phyloP scores from a whole-genome alignment of 2,329 filamentous ascomycete species.

The Hansfordia pulvinata region DNA sequence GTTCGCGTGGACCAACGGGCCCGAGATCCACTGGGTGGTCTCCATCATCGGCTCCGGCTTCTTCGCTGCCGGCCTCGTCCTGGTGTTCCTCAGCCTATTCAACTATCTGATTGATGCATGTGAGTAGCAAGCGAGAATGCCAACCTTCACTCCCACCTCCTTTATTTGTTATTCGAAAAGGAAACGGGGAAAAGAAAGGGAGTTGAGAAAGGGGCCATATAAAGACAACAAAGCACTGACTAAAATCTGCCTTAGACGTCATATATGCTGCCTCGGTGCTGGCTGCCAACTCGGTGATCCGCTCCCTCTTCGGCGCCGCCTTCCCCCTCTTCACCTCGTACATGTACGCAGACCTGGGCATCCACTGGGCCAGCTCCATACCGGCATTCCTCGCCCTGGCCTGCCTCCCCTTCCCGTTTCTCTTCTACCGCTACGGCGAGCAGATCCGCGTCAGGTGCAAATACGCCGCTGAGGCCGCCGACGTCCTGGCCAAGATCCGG shows the following conservation, averaged over 20 bases:
- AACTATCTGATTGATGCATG: constrained; percentile 45
- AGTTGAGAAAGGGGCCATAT: too few relatives aligned
- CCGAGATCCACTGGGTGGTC: constrained; percentile 39
- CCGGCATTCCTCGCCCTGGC: constrained; percentile 61
- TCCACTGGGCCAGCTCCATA: constrained; percentile 63
- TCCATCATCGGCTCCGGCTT: constrained; percentile 18
- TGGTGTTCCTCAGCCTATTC: constrained; percentile 42
- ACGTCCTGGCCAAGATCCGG: constrained; percentile 37
- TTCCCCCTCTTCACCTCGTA: constrained; percentile 46
- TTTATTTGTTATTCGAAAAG: too few relatives aligned
- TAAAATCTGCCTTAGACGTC: constrained; percentile 28
- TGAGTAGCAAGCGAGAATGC: constrained; percentile 7
- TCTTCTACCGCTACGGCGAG: constrained; percentile 62
- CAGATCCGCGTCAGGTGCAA: constrained; percentile 53
- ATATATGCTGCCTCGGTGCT: constrained; percentile 67
- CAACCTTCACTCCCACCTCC: background rate
- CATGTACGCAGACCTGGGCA: constrained; percentile 46
- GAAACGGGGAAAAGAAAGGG: too few relatives aligned
- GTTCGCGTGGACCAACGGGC: constrained; percentile 54
- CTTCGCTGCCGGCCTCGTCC: constrained; percentile 26
- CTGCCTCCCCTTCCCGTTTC: constrained; percentile 61
- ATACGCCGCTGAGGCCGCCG: constrained; percentile 53
- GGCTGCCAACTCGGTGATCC: constrained; percentile 51
- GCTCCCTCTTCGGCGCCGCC: constrained; percentile 44
- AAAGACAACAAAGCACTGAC: too few relatives aligned